These are phyloP conservation scores for Umbelopsis vinacea DNA, from an alignment of 192 early-diverging fungal species.

Conservation along the genomic window DNA sequence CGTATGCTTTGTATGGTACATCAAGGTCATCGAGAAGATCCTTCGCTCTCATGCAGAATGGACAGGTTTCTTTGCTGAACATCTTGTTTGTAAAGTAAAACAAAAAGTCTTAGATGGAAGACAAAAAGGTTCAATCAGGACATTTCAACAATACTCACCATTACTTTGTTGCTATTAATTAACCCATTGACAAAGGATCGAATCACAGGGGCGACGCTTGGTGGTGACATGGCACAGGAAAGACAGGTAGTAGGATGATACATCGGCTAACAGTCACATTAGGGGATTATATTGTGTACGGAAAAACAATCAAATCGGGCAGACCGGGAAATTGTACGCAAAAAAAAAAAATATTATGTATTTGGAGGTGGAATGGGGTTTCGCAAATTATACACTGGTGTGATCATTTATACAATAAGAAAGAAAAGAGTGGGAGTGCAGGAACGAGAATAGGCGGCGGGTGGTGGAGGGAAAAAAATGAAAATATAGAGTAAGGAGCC, in stretches of 20 bases:
- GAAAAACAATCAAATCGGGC: neutral
- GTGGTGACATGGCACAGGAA: neutral
- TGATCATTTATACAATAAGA: conserved; percentile 22
- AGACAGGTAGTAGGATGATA: neutral
- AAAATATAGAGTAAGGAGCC: neutral
- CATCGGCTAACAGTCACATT: neutral
- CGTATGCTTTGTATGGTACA: conserved; percentile 59
- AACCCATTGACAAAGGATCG: conserved; percentile 19
- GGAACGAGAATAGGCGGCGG: neutral
- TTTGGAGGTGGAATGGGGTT: neutral
- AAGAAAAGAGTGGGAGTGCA: neutral
- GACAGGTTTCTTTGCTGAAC: conserved; percentile 78
- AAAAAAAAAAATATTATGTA: conserved; percentile 14
- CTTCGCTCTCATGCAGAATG: conserved; percentile 65
- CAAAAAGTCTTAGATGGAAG: neutral
- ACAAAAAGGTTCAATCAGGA: neutral
- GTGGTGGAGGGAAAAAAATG: neutral
- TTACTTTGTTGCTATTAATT: conserved; percentile 13
- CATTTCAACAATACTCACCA: neutral
- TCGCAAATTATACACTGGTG: conserved; percentile 1
- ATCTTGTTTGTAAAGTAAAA: conserved; percentile 44
- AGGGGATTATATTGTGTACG: neutral
- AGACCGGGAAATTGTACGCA: neutral
- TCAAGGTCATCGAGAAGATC: conserved; percentile 53
- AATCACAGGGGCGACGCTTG: conserved; percentile 6